Conservation (phyloP, 2,329 filamentous ascomycete genomes). For the Penicillium sclerotiorum region DNA sequence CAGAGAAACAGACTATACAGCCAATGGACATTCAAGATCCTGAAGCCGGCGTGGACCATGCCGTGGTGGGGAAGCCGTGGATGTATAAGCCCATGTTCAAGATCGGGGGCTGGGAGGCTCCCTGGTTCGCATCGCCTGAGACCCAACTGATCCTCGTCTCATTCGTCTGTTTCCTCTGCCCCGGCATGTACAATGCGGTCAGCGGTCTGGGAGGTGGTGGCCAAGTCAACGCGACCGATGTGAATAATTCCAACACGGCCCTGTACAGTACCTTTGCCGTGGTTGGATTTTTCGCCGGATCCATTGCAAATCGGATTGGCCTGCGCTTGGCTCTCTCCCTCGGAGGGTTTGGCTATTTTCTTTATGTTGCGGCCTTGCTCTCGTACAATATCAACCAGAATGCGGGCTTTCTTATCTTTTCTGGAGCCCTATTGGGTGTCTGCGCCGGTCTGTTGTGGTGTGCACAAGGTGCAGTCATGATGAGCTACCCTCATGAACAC, state of each 20-base stretch:
- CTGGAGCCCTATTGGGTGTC: slow-evolving; percentile 53
- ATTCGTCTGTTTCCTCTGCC: slow-evolving; percentile 71
- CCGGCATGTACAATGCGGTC: slow-evolving; percentile 73
- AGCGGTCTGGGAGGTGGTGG: slow-evolving; percentile 67
- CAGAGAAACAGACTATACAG: slow-evolving; percentile 37
- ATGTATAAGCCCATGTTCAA: slow-evolving; percentile 64
- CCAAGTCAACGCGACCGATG: slow-evolving; percentile 58
- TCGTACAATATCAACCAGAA: slow-evolving; percentile 55
- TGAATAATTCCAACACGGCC: slow-evolving; percentile 70
- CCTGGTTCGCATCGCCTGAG: slow-evolving; percentile 74
- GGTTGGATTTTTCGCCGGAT: slow-evolving; percentile 64
- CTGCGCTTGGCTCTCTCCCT: slow-evolving; percentile 48
- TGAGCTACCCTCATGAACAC: slow-evolving; percentile 80
- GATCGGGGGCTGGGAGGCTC: slow-evolving; percentile 57
- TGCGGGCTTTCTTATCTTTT: slow-evolving; percentile 52
- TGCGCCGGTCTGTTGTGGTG: slow-evolving; percentile 55
- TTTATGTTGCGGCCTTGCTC: slow-evolving; percentile 53
- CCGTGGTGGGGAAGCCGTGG: slow-evolving; percentile 54
- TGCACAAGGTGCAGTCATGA: slow-evolving; percentile 59
- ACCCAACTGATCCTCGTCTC: slow-evolving; percentile 72
- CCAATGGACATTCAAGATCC: slow-evolving; percentile 23
- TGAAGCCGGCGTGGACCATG: slow-evolving; percentile 23
- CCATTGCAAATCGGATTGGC: slow-evolving; percentile 49
- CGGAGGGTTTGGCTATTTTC: slow-evolving; percentile 51
- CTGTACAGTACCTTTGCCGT: slow-evolving; percentile 73